A percentile compares a stretch with the other conserved stretches of the same genome.
These are phyloP conservation scores for Mortierella claussenii DNA, from an alignment of 192 early-diverging fungal genomes.

Conservation along the genomic window DNA sequence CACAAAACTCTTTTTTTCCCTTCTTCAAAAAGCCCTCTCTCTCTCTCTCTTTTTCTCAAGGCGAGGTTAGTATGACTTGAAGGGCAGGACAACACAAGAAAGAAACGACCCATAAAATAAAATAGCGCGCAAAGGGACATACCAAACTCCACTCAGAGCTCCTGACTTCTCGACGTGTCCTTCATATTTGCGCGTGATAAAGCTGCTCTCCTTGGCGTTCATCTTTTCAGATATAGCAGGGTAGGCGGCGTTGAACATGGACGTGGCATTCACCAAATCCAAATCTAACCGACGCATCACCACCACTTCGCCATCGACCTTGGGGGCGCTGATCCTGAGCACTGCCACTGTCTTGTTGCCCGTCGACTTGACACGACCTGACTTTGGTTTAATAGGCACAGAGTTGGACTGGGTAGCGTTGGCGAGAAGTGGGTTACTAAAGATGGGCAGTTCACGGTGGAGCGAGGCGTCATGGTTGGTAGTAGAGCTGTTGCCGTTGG, in stretches of 20 bases:
- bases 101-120: not conserved
- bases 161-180: conserved; percentile 36
- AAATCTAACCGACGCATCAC: conserved; percentile 46
- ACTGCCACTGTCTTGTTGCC: conserved; percentile 29
- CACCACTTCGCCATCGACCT: conserved; percentile 50
- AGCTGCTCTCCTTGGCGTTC: conserved; percentile 38
- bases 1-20: no score
- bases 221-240: conserved; percentile 54
- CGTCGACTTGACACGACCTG: conserved; percentile 32
- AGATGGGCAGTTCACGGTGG: conserved; percentile 49
- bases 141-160: conserved; percentile 43
- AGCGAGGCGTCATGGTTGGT: not conserved
- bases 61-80: no score
- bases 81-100: no score
- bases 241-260: conserved; percentile 54
- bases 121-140: not conserved
- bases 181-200: conserved; percentile 33
- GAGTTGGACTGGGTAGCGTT: conserved; percentile 49
- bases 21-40: no score
- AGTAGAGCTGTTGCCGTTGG: not conserved
- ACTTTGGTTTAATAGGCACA: conserved; percentile 40
- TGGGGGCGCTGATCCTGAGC: conserved; percentile 50
- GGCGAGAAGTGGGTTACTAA: conserved; percentile 50
- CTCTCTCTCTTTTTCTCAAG: not conserved
- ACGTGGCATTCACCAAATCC: conserved; percentile 51